A percentile compares a stretch with the other conserved stretches of the same genome.
Conservation (phyloP, 1,284 basidiomycete species). For the Trichosporon faecale region DNA sequence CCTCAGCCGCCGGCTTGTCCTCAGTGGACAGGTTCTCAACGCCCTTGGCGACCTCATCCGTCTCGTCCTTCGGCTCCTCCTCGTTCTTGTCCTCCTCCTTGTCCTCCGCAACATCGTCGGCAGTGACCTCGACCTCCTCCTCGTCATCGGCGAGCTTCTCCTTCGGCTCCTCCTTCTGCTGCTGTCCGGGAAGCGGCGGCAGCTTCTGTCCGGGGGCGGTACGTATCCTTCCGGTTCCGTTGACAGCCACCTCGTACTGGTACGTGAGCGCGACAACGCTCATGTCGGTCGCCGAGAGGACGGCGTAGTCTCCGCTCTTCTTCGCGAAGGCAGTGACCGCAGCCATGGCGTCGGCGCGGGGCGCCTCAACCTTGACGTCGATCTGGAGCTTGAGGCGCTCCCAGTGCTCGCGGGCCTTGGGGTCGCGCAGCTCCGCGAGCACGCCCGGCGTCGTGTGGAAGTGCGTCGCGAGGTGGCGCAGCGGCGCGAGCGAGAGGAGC, state of each 20-base stretch:
- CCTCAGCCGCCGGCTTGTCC: background rate
- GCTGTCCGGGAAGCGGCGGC: conserved; percentile 9
- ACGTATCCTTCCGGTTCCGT: conserved; percentile 54
- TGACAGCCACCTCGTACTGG: conserved; percentile 63
- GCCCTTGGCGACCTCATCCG: conserved; percentile 15
- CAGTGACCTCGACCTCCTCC: conserved; percentile 53
- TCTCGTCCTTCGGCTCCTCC: conserved; percentile 13
- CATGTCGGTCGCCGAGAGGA: conserved; percentile 86
- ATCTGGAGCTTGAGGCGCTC: conserved; percentile 67
- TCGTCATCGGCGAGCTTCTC: conserved; percentile 43
- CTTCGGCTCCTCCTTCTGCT: conserved; percentile 44
- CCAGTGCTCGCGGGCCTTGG: conserved; percentile 77
- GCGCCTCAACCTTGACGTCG: conserved; percentile 68
- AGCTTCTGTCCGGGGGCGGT: conserved; percentile 56
- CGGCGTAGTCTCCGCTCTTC: conserved; percentile 94
- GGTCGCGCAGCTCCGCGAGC: conserved; percentile 81
- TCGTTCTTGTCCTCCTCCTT: conserved; percentile 14
- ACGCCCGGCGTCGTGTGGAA: conserved; percentile 88
- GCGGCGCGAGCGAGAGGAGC: conserved; percentile 75
- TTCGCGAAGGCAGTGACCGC: conserved; percentile 87
- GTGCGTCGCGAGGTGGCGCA: conserved; percentile 74
- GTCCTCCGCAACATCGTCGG: conserved; percentile 34
- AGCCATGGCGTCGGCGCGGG: conserved; percentile 68
- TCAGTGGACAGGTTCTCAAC: conserved; percentile 15
- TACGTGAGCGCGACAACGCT: conserved; percentile 87